phyloP scores from a whole-genome alignment of 1,139 yeast species.

The Diutina sp. region DNA sequence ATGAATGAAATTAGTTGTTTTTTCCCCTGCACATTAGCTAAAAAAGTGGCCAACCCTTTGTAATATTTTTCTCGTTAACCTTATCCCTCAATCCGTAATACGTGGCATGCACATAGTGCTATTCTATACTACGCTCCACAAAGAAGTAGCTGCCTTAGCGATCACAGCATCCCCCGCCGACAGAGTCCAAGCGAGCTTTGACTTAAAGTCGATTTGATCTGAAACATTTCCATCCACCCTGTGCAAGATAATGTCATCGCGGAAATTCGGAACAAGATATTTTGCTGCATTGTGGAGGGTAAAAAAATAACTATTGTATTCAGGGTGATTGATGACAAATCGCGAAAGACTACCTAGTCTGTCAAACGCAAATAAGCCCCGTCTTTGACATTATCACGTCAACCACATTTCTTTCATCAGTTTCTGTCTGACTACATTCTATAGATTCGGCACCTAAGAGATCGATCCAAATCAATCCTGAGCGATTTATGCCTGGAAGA shows the following conservation, averaged over 20 bases:
- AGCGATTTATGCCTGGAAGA: not conserved
- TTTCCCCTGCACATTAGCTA: not conserved
- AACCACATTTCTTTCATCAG: no score
- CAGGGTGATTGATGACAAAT: not conserved
- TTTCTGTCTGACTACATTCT: no score
- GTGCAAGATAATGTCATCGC: not conserved
- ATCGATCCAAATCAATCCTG: no score
- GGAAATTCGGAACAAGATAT: not conserved
- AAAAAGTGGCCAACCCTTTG: not conserved
- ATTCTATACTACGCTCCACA: not conserved
- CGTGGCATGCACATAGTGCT: not conserved
- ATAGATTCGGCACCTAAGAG: no score
- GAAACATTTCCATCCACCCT: no score
- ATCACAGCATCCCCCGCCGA: not conserved
- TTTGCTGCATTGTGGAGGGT: not conserved
- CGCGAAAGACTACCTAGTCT: not conserved
- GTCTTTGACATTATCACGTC: no score
- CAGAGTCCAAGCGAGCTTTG: no score
- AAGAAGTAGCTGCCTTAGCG: not conserved
- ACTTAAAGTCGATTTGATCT: not conserved
- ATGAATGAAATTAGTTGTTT: not conserved
- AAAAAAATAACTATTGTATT: no score
- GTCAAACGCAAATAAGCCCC: no score
- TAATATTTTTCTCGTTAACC: not conserved
- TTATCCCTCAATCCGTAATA: not conserved